These are phyloP conservation scores for Aspergillus hiratsukae DNA, from an alignment of 2,329 filamentous ascomycete species.

Conservation along the genomic window DNA sequence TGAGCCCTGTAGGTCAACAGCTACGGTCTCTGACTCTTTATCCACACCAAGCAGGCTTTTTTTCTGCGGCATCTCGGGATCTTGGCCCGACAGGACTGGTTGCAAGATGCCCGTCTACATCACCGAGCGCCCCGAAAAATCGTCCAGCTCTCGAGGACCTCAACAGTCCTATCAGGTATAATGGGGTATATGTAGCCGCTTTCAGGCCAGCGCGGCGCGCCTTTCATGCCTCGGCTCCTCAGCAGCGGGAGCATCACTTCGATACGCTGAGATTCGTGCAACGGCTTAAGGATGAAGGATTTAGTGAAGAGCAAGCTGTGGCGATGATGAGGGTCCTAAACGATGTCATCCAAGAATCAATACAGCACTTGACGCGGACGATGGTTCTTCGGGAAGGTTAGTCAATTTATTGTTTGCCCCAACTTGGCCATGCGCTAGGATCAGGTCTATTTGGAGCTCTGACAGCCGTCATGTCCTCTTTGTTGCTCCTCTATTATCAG, in stretches of 20 bases:
- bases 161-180: conserved; percentile 38
- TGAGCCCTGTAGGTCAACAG: conserved; percentile 20
- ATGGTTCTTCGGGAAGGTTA: conserved; percentile 97
- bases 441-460: background rate
- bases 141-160: conserved; percentile 15
- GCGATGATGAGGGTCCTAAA: conserved; percentile 98
- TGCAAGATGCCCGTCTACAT: conserved; percentile 15
- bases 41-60: conserved; percentile 11
- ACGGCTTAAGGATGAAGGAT: conserved; percentile 81
- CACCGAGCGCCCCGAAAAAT: conserved; percentile 6
- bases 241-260: conserved; percentile 81
- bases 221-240: conserved; percentile 63
- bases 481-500: background rate
- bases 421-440: background rate
- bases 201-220: conserved; percentile 40
- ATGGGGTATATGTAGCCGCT: conserved; percentile 45
- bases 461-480: background rate
- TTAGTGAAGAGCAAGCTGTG: conserved; percentile 89
- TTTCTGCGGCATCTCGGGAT: conserved; percentile 13
- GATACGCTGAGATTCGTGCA: conserved; percentile 98
- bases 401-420: conserved; percentile 1
- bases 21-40: conserved; percentile 11
- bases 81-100: conserved; percentile 14
- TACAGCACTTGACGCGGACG: conserved; percentile 93
- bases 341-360: conserved; percentile 96